Evolutionary conservation across 2,329 filamentous ascomycete genomes (phyloP), one percentile per base, ranked within the genome.

Genomic region (Penicillium sp.): DNA sequence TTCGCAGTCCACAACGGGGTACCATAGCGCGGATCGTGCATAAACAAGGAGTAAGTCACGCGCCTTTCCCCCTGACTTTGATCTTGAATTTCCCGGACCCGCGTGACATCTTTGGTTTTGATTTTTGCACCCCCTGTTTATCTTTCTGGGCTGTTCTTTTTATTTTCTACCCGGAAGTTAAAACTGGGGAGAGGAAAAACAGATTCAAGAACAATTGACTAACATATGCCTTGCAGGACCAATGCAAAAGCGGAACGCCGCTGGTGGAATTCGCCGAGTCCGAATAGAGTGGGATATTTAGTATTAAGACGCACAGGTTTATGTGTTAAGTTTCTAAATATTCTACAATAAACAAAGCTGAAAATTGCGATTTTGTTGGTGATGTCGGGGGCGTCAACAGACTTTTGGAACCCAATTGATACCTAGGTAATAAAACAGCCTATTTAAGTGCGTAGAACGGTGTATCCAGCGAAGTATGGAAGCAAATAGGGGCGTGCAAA

Each of bases 191-290:
- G 17, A 29, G 2, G 1, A 8, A 12, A 10, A 33, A 35, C 33
- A 23, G 21, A 33, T 45, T 45, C 37, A 21, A 56, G 40, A 29
- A 50, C 4, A 9, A 3, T 10, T 61, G 29, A 58, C 70, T 75
- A 67, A 73, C 60, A 33, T 50, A 31, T 65, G 69, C 60, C 43
- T 29, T 47, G 49, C 64, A 89, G 86, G 89, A 91, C 67, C 89
- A 91, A 67, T 91, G 89, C 75, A 90, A 90, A 72, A 88, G 88
- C 6, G 89, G 89, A 7, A 91, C 88, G 4, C 83, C 89, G 7
- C 76, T 92, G 47, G 89, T 92, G 5, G 79, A 90, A 46, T 92
- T 92, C 68, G 87, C 89, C 53, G 65, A 66, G 17, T 55, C 58
- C 6, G 35, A 53, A 8, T 50, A 62, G 40, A 53, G 42, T 6